These are phyloP conservation scores for Vitellaria paradoxa DNA, from an alignment of 179 eudicot species.

Conservation along the genomic window DNA sequence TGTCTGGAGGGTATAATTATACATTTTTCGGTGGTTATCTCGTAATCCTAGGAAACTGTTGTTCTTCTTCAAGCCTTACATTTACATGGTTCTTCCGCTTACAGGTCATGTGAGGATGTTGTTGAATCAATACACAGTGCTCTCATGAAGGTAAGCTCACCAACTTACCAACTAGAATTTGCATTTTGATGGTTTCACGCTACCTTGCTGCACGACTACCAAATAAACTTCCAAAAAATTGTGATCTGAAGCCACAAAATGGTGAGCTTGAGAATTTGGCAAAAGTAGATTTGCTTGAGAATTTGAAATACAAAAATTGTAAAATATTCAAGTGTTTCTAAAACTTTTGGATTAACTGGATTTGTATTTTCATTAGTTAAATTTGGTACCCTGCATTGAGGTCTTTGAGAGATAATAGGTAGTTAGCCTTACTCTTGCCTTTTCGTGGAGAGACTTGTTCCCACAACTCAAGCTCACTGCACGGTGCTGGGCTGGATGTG, in stretches of 20 bases:
- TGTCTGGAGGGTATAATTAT: conserved; percentile 76
- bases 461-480: too few relatives aligned
- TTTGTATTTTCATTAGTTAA: not conserved
- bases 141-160: conserved; percentile 64
- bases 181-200: not conserved
- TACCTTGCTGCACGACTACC: not conserved
- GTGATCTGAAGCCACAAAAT: conserved; percentile 6
- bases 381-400: not conserved
- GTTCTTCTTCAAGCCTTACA: not conserved
- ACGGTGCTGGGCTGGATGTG: too few relatives aligned
- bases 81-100: conserved; percentile 16
- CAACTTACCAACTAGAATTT: not conserved
- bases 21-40: conserved; percentile 4
- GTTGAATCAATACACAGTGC: conserved; percentile 84
- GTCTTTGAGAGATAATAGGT: too few relatives aligned
- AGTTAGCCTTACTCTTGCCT: too few relatives aligned
- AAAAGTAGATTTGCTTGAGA: not conserved
- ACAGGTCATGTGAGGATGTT: conserved; percentile 95
- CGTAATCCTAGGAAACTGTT: not conserved
- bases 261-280: not conserved
- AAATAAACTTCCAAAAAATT: not conserved
- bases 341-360: not conserved
- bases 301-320: not conserved
- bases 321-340: not conserved
- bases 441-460: too few relatives aligned